Evolutionary conservation across 2,329 filamentous ascomycete species (phyloP), one percentile per base, ranked within the genome.

Genomic region (Sphaerulina vaccinii): DNA sequence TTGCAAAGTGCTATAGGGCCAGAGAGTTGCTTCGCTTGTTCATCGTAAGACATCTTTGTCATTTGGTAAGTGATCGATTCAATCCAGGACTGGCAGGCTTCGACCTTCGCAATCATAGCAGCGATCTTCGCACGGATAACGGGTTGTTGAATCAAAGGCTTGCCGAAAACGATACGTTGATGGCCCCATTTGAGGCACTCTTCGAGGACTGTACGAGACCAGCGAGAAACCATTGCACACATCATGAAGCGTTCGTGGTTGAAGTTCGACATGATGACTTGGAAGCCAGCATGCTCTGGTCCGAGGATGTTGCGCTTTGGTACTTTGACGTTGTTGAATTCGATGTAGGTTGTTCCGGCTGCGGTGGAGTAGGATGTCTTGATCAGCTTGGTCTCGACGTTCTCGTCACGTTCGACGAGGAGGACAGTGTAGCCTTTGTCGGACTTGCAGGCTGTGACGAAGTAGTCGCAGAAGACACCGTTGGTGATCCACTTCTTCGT

Each of bases 171-270:
- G 21, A 90, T 77, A 43, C 89, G 84, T 73, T 95, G 90, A 74
- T 93, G 89, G 24, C 84, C 79, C 90, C 90, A 96, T 70, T 93
- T 93, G 57, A 95, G 74, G 63, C 84, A 92, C 68, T 95, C 89
- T 69, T 95, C 88, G 10, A 89, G 84, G 11, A 92, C 80, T 1
- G 79, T 79, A 56, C 88, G 80, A 48, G 78, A 82, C 70, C 80
- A 77, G 44, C 87, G 83, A 54, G 85, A 78, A 3, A 84, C 82
- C 44, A 74, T 82, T 60, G 75, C 74, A 72, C 58, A 58, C 67
- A 71, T 58, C 59, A 70, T 68, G 63, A 68, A 70, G 15, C 68
- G 65, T 62, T 68, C 65, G 52, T 64, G 53, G 19, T 42, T 36
- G 42, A 95, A 95, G 74, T 95, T 95, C 72, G 81, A 83, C 66